Conservation (phyloP, 2,329 filamentous ascomycete genomes). For the Nannizzia gypsea region DNA sequence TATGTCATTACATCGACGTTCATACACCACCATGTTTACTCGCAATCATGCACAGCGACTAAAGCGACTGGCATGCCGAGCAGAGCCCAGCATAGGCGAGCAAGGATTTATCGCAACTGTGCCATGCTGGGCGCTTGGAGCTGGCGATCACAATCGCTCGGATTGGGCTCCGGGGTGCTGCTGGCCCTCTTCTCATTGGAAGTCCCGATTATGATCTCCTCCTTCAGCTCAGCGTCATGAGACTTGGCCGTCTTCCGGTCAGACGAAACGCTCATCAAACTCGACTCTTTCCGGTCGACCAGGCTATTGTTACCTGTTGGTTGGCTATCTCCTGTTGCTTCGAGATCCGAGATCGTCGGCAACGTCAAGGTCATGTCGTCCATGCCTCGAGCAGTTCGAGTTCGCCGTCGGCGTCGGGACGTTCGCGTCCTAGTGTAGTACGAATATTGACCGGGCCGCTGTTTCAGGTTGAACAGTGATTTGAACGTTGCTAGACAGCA, state of each 20-base stretch:
- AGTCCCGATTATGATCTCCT: slow-evolving; percentile 5
- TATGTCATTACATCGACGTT: neutral
- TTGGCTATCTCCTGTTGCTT: neutral
- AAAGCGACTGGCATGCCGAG: neutral
- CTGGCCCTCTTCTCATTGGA: neutral
- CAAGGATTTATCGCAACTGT: neutral
- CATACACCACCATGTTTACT: neutral
- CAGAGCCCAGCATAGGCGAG: no score
- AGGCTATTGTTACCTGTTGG: neutral
- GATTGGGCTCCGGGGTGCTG: neutral
- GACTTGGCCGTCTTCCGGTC: slow-evolving; percentile 1
- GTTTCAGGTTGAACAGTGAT: slow-evolving; percentile 8
- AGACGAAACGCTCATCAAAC: neutral
- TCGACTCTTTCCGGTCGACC: neutral
- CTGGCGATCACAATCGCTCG: neutral
- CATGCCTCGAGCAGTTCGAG: neutral
- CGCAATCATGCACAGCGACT: neutral
- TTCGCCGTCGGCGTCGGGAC: neutral
- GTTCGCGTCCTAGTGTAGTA: neutral
- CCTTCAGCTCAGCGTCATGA: slow-evolving; percentile 8
- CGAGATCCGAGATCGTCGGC: neutral
- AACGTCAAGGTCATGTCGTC: neutral
- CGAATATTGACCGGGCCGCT: neutral
- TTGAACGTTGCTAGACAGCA: slow-evolving; percentile 12
- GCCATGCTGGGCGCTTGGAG: neutral